Evolutionary conservation across 1,284 basidiomycete species (phyloP).

Genomic region (Limonomyces culmigenus): DNA sequence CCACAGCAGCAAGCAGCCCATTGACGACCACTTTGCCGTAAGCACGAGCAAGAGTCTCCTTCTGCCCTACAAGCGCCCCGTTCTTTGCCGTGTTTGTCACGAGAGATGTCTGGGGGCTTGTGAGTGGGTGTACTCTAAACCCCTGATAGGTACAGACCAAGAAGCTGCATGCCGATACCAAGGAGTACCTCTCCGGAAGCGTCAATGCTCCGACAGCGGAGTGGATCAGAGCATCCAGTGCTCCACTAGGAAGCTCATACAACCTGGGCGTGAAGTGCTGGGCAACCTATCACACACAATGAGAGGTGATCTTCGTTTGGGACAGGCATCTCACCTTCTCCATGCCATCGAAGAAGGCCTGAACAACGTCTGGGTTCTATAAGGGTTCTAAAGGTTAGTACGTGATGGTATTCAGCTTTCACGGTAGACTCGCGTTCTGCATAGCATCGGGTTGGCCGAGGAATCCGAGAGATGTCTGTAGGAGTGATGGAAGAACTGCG

Average conservation of each 20-base stretch:
- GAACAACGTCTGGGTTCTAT: conserved; percentile 78
- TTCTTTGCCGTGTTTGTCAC: conserved; percentile 42
- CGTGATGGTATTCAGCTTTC: not conserved
- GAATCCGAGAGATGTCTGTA: conserved; percentile 40
- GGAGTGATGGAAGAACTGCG: conserved; percentile 36
- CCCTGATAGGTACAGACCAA: conserved; percentile 26
- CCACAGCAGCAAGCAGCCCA: conserved; percentile 62
- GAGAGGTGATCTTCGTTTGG: not conserved
- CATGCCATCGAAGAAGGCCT: conserved; percentile 73
- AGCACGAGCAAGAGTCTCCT: conserved; percentile 29
- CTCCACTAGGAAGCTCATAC: conserved; percentile 46
- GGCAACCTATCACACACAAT: conserved; percentile 33
- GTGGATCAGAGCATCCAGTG: conserved; percentile 55
- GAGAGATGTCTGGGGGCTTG: conserved; percentile 24
- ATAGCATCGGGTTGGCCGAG: conserved; percentile 47
- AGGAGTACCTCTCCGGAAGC: conserved; percentile 75
- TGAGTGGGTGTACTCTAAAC: not conserved
- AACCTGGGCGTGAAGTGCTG: conserved; percentile 60
- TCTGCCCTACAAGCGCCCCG: conserved; percentile 32
- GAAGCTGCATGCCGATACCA: conserved; percentile 70
- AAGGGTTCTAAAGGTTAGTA: not conserved
- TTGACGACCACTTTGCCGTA: conserved; percentile 60
- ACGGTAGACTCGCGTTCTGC: conserved; percentile 37
- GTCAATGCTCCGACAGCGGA: conserved; percentile 56
- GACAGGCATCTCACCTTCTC: conserved; percentile 33